phyloP scores from a whole-genome alignment of 805 yeast species.

The Lachancea waltii region DNA sequence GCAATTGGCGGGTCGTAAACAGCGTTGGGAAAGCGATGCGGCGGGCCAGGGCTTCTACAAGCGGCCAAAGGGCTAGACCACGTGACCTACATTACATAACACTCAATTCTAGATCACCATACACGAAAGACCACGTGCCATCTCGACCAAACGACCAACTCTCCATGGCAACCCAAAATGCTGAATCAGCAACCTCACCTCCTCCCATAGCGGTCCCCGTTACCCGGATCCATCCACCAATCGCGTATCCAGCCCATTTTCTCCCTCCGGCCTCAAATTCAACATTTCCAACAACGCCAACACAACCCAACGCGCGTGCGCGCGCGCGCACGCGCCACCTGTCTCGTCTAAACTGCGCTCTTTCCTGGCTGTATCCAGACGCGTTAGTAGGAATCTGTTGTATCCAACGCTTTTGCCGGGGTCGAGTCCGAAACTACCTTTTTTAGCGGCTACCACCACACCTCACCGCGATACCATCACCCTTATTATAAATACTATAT shows the following conservation, averaged over 20 bases:
- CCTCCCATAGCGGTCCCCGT: no score
- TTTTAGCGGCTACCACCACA: neutral
- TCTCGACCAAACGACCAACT: no score
- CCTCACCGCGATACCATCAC: no score
- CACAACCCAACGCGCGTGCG: no score
- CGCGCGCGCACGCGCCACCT: neutral
- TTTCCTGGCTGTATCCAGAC: neutral
- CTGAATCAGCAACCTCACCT: no score
- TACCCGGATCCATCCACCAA: no score
- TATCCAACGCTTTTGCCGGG: neutral
- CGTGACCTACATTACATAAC: no score
- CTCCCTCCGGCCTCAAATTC: conserved; percentile 6
- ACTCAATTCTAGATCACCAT: no score
- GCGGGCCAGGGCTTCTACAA: neutral
- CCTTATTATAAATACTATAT: no score
- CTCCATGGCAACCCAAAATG: no score
- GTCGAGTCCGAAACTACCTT: neutral
- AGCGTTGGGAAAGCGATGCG: conserved; percentile 3
- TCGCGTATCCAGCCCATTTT: no score
- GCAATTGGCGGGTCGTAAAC: conserved; percentile 12
- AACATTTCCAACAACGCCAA: conserved; percentile 10
- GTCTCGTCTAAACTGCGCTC: neutral
- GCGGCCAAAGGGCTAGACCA: conserved; percentile 1
- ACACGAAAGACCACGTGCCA: no score
- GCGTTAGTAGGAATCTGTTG: neutral